Conservation (phyloP, 306 rosid species). For the Pueraria montana region DNA sequence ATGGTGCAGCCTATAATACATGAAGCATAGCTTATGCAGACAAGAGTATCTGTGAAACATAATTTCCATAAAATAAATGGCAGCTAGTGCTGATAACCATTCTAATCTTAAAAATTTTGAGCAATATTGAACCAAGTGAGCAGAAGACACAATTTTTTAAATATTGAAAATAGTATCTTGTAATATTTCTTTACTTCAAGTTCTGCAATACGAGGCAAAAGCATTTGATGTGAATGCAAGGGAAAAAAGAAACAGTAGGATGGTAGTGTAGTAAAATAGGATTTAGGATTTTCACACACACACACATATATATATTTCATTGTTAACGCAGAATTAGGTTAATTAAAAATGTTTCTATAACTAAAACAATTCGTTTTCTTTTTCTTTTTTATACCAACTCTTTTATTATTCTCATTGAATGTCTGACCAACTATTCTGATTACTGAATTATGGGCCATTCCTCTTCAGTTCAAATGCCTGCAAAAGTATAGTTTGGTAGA, state of each 20-base stretch:
- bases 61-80: not conserved
- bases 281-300: too few species aligned
- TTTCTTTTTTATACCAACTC: not conserved
- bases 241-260: not conserved
- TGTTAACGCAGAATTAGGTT: too few species aligned
- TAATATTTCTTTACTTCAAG: too few species aligned
- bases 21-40: slow-evolving; percentile 25
- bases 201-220: not conserved
- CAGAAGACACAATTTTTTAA: not conserved
- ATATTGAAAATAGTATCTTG: not conserved
- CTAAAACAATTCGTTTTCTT: not conserved
- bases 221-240: not conserved
- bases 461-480: slow-evolving; percentile 2
- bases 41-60: slow-evolving; percentile 8
- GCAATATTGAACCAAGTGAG: not conserved
- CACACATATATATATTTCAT: too few species aligned
- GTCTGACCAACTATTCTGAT: not conserved
- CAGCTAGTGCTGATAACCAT: not conserved
- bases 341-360: not conserved
- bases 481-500: not conserved
- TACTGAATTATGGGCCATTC: not conserved
- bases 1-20: not conserved
- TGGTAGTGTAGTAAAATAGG: not conserved
- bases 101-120: not conserved
- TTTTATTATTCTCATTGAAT: not conserved